These are phyloP conservation scores for Globisporangium carolinianum DNA, from an alignment of 352 stramenopile genomes.

Conservation along the genomic window DNA sequence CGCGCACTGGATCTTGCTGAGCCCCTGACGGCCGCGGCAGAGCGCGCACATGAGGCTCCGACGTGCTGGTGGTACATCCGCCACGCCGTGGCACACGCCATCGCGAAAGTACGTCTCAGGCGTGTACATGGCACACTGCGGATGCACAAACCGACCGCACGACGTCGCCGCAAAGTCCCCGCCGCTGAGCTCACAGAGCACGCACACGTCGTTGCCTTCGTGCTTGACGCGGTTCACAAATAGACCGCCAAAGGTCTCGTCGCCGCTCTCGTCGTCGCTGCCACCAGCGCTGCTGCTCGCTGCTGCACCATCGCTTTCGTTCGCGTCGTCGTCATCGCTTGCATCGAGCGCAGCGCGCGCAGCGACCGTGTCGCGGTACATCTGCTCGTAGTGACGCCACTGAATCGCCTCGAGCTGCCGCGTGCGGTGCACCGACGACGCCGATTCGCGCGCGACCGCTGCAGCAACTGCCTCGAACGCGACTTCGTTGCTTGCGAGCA, in stretches of 20 bases:
- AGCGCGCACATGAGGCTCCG: conserved; percentile 47
- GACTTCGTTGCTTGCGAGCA: conserved; percentile 36
- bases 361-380: conserved; percentile 51
- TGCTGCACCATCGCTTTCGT: conserved; percentile 6
- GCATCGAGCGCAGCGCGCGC: conserved; percentile 43
- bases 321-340: conserved; percentile 33
- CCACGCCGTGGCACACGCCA: conserved; percentile 51
- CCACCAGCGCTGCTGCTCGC: conserved; percentile 14
- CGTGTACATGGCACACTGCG: conserved; percentile 79
- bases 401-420: conserved; percentile 43
- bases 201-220: conserved; percentile 58
- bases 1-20: conserved; percentile 81
- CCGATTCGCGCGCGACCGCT: conserved; percentile 39
- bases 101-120: conserved; percentile 80
- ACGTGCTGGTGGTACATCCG: conserved; percentile 45
- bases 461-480: conserved; percentile 28
- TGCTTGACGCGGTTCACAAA: conserved; percentile 78
- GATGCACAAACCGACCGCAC: conserved; percentile 53
- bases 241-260: conserved; percentile 58
- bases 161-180: conserved; percentile 72
- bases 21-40: conserved; percentile 46
- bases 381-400: conserved; percentile 53
- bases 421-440: conserved; percentile 38
- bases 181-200: conserved; percentile 66
- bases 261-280: conserved; percentile 37